Evolutionary conservation across 179 eudicot species (phyloP).

Genomic region (Silene coronaria): DNA sequence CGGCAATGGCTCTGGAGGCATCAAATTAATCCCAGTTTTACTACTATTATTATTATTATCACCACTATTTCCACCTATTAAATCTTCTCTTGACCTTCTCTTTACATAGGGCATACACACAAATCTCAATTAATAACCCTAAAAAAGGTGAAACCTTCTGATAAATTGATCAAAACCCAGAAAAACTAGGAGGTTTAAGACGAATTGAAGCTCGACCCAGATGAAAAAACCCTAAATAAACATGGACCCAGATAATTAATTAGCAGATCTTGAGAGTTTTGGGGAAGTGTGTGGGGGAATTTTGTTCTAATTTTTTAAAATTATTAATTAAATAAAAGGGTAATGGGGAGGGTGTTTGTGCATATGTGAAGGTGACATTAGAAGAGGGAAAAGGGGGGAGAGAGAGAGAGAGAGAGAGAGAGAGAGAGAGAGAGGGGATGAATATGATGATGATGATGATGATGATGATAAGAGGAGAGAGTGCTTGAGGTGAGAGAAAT

Average conservation of each 20-base stretch:
- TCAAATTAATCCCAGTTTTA: constrained; percentile 31
- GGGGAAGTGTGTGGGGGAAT: background rate
- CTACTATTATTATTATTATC: background rate
- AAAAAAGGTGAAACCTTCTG: background rate
- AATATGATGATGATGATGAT: constrained; percentile 15
- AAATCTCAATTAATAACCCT: background rate
- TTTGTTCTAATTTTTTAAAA: background rate
- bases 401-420: too few species aligned
- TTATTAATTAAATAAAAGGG: background rate
- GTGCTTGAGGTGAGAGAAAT: constrained; percentile 30
- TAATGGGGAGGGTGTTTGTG: constrained; percentile 8
- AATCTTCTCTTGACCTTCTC: constrained; percentile 1
- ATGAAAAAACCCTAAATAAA: constrained; percentile 7
- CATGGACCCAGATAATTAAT: constrained; percentile 1
- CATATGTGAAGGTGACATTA: constrained; percentile 14
- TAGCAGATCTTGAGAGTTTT: constrained; percentile 3
- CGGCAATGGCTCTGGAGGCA: constrained; percentile 95
- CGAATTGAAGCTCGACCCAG: background rate
- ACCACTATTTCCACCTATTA: constrained; percentile 9
- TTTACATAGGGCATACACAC: constrained; percentile 15
- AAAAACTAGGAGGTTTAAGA: background rate
- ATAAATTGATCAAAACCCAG: constrained; percentile 6
- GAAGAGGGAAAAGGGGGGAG: constrained; percentile 25
- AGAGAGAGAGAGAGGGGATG: too few species aligned
- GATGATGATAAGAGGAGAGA: constrained; percentile 3